Evolutionary conservation across 2,329 filamentous ascomycete species (phyloP), one percentile per base, ranked within the genome.

Genomic region (Pseudogymnoascus sp.): DNA sequence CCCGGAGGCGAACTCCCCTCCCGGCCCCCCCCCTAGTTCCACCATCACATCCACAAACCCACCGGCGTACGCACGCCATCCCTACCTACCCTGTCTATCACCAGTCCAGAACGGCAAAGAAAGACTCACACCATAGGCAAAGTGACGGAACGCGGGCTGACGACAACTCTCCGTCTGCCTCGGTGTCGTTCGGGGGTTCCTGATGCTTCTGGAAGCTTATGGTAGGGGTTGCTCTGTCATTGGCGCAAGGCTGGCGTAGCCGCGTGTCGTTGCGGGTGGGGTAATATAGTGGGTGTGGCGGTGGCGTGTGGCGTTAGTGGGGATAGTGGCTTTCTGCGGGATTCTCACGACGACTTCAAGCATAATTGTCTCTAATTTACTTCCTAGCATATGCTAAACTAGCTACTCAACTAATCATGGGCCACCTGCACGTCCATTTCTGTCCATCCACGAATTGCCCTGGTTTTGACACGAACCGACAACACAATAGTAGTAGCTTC

Each of bases 121-220:
- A 56, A 56, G 10, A 36, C 11, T 34, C 11, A 25, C 44, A 8
- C 21, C 28, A 34, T 18, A 34, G n/a, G n/a, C 16, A 21, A 14
- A 56, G 10, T 40, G 36, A 53, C 37, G 34, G 23, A 23, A 11
- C 8, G 8, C 14, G 18, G 28, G 37, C 60, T 46, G 14, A 36
- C 60, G 60, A 40, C 37, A 28, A 62, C 46, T 67, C 53, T 69
- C 67, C 25, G 66, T 34, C 67, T 44, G 64, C 50, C n/a, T 65
- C 59, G 10, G 63, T 67, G 38, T 70, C 65, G n/a, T 66, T 61
- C 60, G 28, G n/a, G 50, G 16, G 50, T 56, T 56, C 50, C 34
- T 56, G 50, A 56, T 56, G 28, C n/a, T 56, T 56, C 50, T 56
- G 50, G 50, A 56, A 56, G 28, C 28, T 56, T 25, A 25, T 7